Evolutionary conservation across 192 early-diverging fungal species (phyloP).

Genomic region (Mortierella hygrophila): DNA sequence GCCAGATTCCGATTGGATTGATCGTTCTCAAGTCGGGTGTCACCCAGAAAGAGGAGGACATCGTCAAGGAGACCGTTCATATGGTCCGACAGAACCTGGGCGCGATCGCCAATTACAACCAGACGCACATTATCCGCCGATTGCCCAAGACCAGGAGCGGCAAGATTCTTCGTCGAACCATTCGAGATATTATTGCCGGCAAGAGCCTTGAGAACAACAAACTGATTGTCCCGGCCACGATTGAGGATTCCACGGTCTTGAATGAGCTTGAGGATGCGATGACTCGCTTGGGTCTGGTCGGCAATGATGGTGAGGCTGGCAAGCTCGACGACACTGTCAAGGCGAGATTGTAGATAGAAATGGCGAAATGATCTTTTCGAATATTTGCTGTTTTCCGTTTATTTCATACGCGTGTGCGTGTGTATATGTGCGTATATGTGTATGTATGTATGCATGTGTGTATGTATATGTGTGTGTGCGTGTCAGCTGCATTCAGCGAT

Average conservation of each 20-base stretch:
- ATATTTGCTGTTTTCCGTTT: no score
- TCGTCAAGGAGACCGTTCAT: constrained; percentile 67
- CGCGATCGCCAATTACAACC: constrained; percentile 85
- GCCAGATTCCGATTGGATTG: constrained; percentile 75
- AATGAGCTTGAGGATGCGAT: constrained; percentile 60
- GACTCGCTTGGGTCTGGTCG: constrained; percentile 25
- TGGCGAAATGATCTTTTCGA: no score
- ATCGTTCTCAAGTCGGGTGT: constrained; percentile 62
- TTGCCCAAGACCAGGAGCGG: constrained; percentile 91
- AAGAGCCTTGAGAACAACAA: constrained; percentile 61
- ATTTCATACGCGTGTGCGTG: no score
- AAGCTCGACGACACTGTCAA: constrained; percentile 53
- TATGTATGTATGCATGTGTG: no score
- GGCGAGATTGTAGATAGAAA: constrained; percentile 33
- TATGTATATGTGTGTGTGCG: no score
- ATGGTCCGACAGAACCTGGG: constrained; percentile 79
- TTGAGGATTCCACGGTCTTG: constrained; percentile 79
- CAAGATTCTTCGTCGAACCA: constrained; percentile 84
- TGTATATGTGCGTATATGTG: no score
- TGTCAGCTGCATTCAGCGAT: no score
- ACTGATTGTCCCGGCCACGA: constrained; percentile 77
- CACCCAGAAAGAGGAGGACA: constrained; percentile 7
- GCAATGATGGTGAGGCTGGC: constrained; percentile 53
- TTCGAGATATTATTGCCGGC: constrained; percentile 79
- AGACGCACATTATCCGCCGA: constrained; percentile 73